Percentiles rank a stretch among this genome's conserved stretches.
These are phyloP conservation scores for Neurospora crassa DNA, from an alignment of 2,329 filamentous ascomycete species.

Conservation along the genomic window DNA sequence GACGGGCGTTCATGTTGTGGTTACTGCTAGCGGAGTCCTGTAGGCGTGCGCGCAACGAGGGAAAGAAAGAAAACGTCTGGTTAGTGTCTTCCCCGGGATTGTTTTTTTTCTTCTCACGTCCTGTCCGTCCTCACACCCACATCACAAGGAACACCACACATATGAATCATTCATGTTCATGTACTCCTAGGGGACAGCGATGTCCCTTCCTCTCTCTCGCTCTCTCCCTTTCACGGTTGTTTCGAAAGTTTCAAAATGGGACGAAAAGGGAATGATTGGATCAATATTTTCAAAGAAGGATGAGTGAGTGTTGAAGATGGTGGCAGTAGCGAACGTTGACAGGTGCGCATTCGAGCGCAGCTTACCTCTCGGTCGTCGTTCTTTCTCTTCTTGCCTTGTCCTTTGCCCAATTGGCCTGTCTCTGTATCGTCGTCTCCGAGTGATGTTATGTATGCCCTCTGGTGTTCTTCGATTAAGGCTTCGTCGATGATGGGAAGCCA, in stretches of 20 bases:
- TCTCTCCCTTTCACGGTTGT: neutral
- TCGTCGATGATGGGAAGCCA: conserved; percentile 55
- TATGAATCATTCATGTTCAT: neutral
- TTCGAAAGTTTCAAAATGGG: conserved; percentile 8
- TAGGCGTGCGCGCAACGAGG: conserved; percentile 12
- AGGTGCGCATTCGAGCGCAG: conserved; percentile 20
- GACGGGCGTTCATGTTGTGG: conserved; percentile 23
- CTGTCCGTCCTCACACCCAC: neutral
- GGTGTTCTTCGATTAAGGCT: conserved; percentile 20
- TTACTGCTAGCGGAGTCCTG: conserved; percentile 23
- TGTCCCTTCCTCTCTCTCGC: neutral
- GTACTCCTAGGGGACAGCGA: neutral
- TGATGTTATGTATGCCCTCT: conserved; percentile 18
- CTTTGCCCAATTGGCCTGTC: conserved; percentile 10
- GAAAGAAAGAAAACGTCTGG: conserved; percentile 16
- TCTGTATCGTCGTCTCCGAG: conserved; percentile 6
- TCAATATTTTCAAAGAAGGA: neutral
- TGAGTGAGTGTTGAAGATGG: conserved; percentile 1
- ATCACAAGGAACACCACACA: neutral
- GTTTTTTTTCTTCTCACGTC: conserved; percentile 3
- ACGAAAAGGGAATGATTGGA: conserved; percentile 7
- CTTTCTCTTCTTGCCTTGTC: conserved; percentile 32
- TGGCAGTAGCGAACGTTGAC: conserved; percentile 8
- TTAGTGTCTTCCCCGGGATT: conserved; percentile 15
- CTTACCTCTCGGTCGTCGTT: conserved; percentile 35